Evolutionary conservation across 2,329 filamentous ascomycete species (phyloP), one percentile per base, ranked within the genome.

Genomic region (Ophiosphaerella narmari): DNA sequence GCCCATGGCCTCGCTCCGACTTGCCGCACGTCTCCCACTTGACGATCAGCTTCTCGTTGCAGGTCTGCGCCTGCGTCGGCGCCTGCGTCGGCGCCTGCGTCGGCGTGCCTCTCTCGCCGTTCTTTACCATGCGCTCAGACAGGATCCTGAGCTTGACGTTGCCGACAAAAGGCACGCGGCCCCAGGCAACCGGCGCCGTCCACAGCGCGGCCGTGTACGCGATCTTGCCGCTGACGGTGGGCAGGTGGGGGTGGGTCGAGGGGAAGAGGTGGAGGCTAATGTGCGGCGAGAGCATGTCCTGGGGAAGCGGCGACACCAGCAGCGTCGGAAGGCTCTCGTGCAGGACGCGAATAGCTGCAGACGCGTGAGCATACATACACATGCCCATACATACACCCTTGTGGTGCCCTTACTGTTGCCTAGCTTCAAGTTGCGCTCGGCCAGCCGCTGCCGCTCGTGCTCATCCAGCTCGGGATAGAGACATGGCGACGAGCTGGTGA

Each of bases 111-210:
- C 59, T 67, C 35, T 73, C 81, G 74, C 67, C 81, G 52, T 84
- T 82, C 49, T 75, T 73, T 13, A 88, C 84, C 83, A 99, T 94
- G 62, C 93, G 89, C 78, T 96, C 92, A 11, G 90, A 93, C 14
- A 96, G 75, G 44, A 99, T 94, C 63, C 90, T 86, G 9, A 99
- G 82, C 61, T 86, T 87, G 38, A 97, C 90, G 66, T 96, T 96
- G 59, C 93, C 92, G 29, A 97, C 83, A 16, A 97, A 84, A 2
- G 94, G 94, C 1, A 99, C 82, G 24, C 90, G 86, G 66, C 95
- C 95, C 94, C 94, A 99, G 26, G 92, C 93, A 43, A 99, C 88
- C 0, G 94, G 94, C 0, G 92, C 91, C 0, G 94, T 97, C 92
- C 92, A 97, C 33, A 99, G 80, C 2, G 94, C 94, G 14, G 94